Evolutionary conservation across 78 protist genomes (phyloP).

Genomic region (Creolimax fragrantissima): DNA sequence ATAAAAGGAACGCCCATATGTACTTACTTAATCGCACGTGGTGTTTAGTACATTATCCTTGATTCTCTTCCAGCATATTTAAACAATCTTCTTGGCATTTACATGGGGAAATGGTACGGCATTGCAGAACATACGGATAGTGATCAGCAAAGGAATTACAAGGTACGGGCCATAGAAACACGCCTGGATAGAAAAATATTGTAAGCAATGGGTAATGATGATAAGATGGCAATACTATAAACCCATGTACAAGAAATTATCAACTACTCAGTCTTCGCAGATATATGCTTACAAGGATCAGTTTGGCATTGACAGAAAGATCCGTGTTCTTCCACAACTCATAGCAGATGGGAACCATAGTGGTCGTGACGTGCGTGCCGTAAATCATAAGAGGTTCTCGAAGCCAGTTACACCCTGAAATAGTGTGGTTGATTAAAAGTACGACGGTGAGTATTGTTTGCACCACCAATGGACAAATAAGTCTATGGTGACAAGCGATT

Average conservation of each 20-base stretch:
- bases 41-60: too few species aligned
- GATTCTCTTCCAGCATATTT: neutral
- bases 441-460: too few species aligned
- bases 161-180: neutral
- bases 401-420: neutral
- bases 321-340: neutral
- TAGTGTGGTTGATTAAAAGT: too few species aligned
- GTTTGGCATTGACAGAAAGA: neutral
- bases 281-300: too few species aligned
- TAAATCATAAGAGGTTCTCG: neutral
- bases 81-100: neutral
- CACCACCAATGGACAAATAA: too few species aligned
- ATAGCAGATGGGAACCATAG: neutral
- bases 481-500: too few species aligned
- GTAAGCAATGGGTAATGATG: too few species aligned
- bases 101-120: neutral
- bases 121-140: neutral
- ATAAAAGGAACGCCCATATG: too few species aligned
- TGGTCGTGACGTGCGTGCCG: slow-evolving; percentile 30
- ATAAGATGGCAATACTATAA: too few species aligned
- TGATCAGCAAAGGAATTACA: neutral
- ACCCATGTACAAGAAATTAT: too few species aligned
- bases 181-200: neutral
- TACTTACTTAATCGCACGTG: too few species aligned
- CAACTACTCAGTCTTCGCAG: too few species aligned